Conservation (phyloP, 805 yeast genomes). For the Kuraishia capsulata region DNA sequence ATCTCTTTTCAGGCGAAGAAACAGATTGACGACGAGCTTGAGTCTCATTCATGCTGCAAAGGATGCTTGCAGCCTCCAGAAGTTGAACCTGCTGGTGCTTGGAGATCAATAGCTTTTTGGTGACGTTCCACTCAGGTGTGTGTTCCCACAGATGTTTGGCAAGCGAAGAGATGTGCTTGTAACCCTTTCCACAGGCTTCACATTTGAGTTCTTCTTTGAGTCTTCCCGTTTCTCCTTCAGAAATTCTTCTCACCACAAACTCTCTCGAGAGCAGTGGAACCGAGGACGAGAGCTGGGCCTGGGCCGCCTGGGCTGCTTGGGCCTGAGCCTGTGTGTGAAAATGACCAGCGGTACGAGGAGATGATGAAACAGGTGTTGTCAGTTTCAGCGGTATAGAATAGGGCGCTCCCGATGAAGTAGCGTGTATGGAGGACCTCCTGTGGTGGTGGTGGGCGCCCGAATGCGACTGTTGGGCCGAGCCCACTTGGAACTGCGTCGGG, state of each 20-base stretch:
- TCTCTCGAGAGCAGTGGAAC: conserved; percentile 37
- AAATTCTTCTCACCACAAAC: conserved; percentile 73
- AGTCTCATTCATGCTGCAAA: conserved; percentile 61
- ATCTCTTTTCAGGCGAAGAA: background rate
- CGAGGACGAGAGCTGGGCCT: conserved; percentile 4
- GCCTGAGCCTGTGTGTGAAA: background rate
- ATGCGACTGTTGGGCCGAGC: conserved; percentile 1
- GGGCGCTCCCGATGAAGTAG: conserved; percentile 3
- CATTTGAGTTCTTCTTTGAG: conserved; percentile 78
- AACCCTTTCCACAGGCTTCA: conserved; percentile 89
- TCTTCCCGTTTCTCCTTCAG: conserved; percentile 82
- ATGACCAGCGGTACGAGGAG: background rate
- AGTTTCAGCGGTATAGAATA: conserved; percentile 3
- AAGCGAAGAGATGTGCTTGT: conserved; percentile 79
- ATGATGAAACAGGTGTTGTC: background rate
- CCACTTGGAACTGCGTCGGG: background rate
- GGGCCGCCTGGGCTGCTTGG: background rate
- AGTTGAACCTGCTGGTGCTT: conserved; percentile 85
- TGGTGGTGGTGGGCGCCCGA: conserved; percentile 1
- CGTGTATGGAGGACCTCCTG: conserved; percentile 4
- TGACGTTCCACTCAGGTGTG: conserved; percentile 89
- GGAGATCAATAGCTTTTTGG: conserved; percentile 71
- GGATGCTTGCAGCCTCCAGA: conserved; percentile 67
- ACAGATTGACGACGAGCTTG: background rate
- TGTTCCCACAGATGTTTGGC: conserved; percentile 92